Conservation (phyloP, 2,329 filamentous ascomycete species). For the Fusarium xyrophilum region DNA sequence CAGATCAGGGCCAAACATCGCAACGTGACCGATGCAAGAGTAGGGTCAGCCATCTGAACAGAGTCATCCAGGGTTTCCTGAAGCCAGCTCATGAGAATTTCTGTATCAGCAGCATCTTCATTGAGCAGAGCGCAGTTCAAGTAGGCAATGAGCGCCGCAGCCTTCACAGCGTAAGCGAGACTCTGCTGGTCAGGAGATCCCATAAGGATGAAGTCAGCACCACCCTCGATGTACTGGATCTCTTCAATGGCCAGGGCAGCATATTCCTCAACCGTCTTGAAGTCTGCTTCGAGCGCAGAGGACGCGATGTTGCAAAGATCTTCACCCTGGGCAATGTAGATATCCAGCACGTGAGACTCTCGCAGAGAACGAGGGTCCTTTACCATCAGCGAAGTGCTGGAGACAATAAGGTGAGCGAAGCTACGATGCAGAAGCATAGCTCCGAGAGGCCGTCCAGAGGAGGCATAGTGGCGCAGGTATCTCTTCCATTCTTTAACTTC, state of each 20-base stretch:
- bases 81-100: slow-evolving; percentile 82
- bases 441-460: slow-evolving; percentile 79
- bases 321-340: slow-evolving; percentile 68
- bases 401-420: slow-evolving; percentile 84
- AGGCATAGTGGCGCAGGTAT: slow-evolving; percentile 82
- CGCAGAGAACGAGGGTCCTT: slow-evolving; percentile 66
- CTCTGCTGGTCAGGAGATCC: slow-evolving; percentile 86
- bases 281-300: slow-evolving; percentile 57
- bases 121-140: slow-evolving; percentile 85
- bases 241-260: slow-evolving; percentile 79
- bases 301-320: slow-evolving; percentile 48
- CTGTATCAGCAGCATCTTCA: slow-evolving; percentile 79
- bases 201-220: slow-evolving; percentile 82
- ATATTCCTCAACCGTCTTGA: slow-evolving; percentile 66
- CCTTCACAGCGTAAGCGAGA: slow-evolving; percentile 85
- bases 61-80: slow-evolving; percentile 81
- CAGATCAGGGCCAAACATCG: slow-evolving; percentile 84
- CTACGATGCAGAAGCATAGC: slow-evolving; percentile 90
- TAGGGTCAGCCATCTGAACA: slow-evolving; percentile 80
- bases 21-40: slow-evolving; percentile 78
- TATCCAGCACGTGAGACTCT: slow-evolving; percentile 72
- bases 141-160: slow-evolving; percentile 80
- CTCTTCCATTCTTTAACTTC: slow-evolving; percentile 85
- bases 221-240: slow-evolving; percentile 85
- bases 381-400: slow-evolving; percentile 76